Conservation (phyloP, 1,284 basidiomycete genomes). For the Ustilago hordei region DNA sequence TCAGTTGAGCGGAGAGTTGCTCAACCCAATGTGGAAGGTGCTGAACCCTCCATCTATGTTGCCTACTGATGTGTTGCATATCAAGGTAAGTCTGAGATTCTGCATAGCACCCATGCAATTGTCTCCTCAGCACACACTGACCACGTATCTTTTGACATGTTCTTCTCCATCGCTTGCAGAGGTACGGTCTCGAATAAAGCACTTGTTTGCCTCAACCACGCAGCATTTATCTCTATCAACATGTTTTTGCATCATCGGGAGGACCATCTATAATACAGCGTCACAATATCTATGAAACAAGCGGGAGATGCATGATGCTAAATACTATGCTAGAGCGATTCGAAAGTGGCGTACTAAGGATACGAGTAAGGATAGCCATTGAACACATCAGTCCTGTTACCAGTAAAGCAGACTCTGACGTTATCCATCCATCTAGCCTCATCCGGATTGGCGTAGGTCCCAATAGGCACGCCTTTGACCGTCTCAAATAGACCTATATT, state of each 20-base stretch:
- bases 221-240: not conserved
- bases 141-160: not conserved
- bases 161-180: constrained; percentile 6
- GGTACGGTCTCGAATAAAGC: constrained; percentile 28
- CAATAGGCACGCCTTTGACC: constrained; percentile 32
- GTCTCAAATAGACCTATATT: constrained; percentile 43
- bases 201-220: not conserved
- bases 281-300: constrained; percentile 5
- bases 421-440: constrained; percentile 30
- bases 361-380: constrained; percentile 32
- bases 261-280: constrained; percentile 31
- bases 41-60: constrained; percentile 59
- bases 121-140: not conserved
- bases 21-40: constrained; percentile 47
- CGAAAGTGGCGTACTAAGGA: not conserved
- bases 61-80: constrained; percentile 53
- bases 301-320: not conserved
- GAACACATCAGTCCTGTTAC: constrained; percentile 29
- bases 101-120: not conserved
- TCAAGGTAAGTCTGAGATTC: constrained; percentile 20
- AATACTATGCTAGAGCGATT: not conserved
- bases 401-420: constrained; percentile 23
- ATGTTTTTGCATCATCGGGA: constrained; percentile 9
- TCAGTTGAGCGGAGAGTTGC: constrained; percentile 28
- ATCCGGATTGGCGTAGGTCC: constrained; percentile 24